Conservation (phyloP, 2,329 filamentous ascomycete species). For the Pseudogymnoascus sp. region DNA sequence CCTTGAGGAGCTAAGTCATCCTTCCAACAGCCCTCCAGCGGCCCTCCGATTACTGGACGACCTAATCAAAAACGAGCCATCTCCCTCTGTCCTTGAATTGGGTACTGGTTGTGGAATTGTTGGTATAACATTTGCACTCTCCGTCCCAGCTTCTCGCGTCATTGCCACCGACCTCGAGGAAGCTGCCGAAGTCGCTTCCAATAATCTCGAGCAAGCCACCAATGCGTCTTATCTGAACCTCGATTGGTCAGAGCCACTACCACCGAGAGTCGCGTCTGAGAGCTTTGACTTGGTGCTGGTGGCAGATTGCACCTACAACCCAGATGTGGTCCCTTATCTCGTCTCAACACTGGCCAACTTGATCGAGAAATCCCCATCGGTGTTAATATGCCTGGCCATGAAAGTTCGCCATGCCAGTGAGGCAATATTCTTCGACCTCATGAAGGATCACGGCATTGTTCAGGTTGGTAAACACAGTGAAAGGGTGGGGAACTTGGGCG, state of each 20-base stretch:
- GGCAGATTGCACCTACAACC: conserved; percentile 69
- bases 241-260: conserved; percentile 54
- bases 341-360: conserved; percentile 46
- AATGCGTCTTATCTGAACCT: conserved; percentile 38
- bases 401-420: conserved; percentile 64
- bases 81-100: conserved; percentile 53
- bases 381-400: conserved; percentile 49
- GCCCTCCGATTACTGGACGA: neutral
- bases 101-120: conserved; percentile 64
- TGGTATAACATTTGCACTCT: conserved; percentile 50
- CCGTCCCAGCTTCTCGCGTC: conserved; percentile 31
- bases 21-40: neutral
- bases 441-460: conserved; percentile 35
- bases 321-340: conserved; percentile 56
- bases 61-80: neutral
- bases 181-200: conserved; percentile 51
- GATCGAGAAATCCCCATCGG: conserved; percentile 11
- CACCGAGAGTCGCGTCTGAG: conserved; percentile 23
- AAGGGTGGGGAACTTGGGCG: conserved; percentile 7
- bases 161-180: conserved; percentile 60
- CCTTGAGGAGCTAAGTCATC: conserved; percentile 15
- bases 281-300: conserved; percentile 54
- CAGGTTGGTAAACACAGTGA: conserved; percentile 10
- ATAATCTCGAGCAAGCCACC: conserved; percentile 35
- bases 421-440: conserved; percentile 57